Base-by-base conservation (phyloP, 345 rosid genomes). In the Hibiscus syriacus region DNA sequence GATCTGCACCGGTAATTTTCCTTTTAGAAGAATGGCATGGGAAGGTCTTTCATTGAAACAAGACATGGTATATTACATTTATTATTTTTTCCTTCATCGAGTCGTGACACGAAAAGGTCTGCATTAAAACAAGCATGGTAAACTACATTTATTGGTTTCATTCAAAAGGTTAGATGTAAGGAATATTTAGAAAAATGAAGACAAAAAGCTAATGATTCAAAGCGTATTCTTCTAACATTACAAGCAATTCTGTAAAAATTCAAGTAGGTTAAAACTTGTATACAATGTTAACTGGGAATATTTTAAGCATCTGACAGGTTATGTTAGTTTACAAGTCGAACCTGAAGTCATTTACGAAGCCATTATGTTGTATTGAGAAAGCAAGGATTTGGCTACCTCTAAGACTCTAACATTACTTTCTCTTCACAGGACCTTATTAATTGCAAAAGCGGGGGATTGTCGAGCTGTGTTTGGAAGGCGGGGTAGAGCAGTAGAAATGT, bases 401-500 rank as follows among this genome's bases (percentile, higher is more conserved):
- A 39, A 39, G 45, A 10, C 38, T 34, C 45, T 39, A 39, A 39
- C 11, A 39, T 39, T 39, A 39, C 45, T 39, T 38, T 39, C 45
- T 30, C 45, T 39, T 39, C 45, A 12, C 3, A 39, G 45, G 45
- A 39, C 45, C 13, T 39, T 39, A 14, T 9, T 39, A 39, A 10
- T 39, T 39, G 45, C 14, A 39, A 39, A 39, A 9, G 45, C 14
- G 11, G 45, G 45, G 45, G 45, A 39, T 39, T 39, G 45, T 39
- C 45, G 45, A 39, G 45, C 45, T 63, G 53, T 22, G 32, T 9
- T 43, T 22, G 13, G 67, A 63, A 41, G 45, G 22, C 17, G 16
- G 1, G 25, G 23, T 39, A 97, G 90, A 10, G 45, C 45, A 7
- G 10, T 39, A 9, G 45, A 39, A 39, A 39, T 39, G 45, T 39